These are phyloP conservation scores for Lentinula novae-zelandiae DNA, from an alignment of 1,284 basidiomycete species.

Conservation along the genomic window DNA sequence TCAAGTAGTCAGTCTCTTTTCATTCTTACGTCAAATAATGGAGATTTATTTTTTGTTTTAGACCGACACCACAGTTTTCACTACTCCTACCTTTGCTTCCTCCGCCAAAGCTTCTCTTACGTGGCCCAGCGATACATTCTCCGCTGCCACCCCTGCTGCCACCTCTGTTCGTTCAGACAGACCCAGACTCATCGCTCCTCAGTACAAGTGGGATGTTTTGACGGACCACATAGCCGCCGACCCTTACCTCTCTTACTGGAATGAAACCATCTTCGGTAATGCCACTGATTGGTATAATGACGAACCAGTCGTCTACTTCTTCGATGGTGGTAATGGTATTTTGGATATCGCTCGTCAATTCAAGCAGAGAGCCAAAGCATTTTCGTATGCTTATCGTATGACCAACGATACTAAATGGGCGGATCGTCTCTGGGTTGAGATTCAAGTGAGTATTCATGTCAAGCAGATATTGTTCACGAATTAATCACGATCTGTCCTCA, in stretches of 20 bases:
- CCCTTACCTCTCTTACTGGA: conserved; percentile 88
- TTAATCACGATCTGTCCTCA: conserved; percentile 14
- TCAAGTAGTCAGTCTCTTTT: conserved; percentile 60
- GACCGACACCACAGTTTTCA: conserved; percentile 80
- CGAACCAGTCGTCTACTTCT: conserved; percentile 66
- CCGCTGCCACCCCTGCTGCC: conserved; percentile 56
- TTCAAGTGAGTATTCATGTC: conserved; percentile 53
- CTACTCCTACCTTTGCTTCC: conserved; percentile 67
- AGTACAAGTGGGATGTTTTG: conserved; percentile 90
- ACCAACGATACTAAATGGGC: conserved; percentile 88
- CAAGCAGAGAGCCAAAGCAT: conserved; percentile 91
- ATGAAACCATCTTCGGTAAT: conserved; percentile 88
- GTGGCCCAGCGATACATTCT: conserved; percentile 78
- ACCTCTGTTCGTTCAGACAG: conserved; percentile 72
- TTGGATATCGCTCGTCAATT: conserved; percentile 89
- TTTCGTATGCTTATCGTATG: conserved; percentile 88
- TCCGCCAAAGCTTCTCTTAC: conserved; percentile 44
- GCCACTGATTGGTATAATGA: conserved; percentile 68
- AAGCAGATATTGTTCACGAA: background rate
- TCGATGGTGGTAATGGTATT: conserved; percentile 89
- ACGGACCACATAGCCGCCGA: conserved; percentile 77
- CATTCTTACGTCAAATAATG: background rate
- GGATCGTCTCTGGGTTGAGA: conserved; percentile 81
- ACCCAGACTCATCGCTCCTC: conserved; percentile 88
- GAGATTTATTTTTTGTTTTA: conserved; percentile 25